Conservation (phyloP, 129 eudicot species). For the Centaurea solstitialis region DNA sequence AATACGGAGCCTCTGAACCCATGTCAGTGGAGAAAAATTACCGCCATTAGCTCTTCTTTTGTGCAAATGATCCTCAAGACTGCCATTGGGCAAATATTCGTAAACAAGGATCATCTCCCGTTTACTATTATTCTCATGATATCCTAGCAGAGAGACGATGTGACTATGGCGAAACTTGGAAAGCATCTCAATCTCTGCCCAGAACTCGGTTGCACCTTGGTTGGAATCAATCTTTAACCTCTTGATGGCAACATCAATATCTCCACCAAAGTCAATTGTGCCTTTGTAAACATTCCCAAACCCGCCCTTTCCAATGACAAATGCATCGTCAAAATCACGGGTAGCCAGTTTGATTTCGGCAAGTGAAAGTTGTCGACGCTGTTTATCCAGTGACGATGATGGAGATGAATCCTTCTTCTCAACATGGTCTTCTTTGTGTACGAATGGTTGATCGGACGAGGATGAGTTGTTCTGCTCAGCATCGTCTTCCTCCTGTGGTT, state of each 20-base stretch:
- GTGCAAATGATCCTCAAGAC: constrained; percentile 31
- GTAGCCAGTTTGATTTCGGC: constrained; percentile 34
- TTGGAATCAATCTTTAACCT: constrained; percentile 24
- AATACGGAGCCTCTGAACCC: constrained; percentile 31
- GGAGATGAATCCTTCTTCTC: neutral
- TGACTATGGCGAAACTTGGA: constrained; percentile 36
- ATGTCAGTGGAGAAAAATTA: constrained; percentile 1
- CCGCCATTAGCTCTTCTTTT: constrained; percentile 1
- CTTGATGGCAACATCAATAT: constrained; percentile 31
- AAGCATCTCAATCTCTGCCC: constrained; percentile 37
- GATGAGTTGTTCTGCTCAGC: constrained; percentile 21
- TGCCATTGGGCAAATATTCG: constrained; percentile 31
- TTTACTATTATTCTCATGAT: constrained; percentile 15
- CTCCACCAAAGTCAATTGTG: no score
- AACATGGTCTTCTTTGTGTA: constrained; percentile 5
- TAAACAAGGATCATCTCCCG: constrained; percentile 32
- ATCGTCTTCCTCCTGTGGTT: constrained; percentile 9
- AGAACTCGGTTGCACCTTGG: no score
- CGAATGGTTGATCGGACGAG: neutral
- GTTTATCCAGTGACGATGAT: neutral
- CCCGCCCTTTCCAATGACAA: constrained; percentile 36
- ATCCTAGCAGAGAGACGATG: constrained; percentile 30
- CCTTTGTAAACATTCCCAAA: no score
- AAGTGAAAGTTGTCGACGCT: constrained; percentile 23
- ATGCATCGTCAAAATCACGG: constrained; percentile 24